Base-by-base conservation (phyloP, 768 basidiomycete species). In the Agaricus sinodeliciosus region DNA sequence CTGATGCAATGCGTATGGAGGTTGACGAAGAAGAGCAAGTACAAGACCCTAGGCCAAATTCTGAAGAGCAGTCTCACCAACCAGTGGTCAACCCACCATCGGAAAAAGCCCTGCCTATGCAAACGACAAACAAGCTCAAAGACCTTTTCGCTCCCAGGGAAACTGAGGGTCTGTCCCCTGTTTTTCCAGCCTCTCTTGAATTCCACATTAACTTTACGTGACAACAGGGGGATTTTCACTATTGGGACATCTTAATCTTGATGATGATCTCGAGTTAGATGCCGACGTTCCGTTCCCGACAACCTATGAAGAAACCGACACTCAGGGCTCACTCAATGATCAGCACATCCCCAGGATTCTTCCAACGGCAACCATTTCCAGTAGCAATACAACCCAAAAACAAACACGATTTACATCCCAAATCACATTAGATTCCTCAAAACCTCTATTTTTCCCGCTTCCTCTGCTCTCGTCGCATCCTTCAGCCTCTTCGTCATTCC, bases 131-230 rank as follows among this genome's bases (percentile, higher is more conserved):
- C 3, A 80, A 73, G 27, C 72, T 92, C 18, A 87, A 87, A 60
- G 84, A 87, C 57, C 69, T 91, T 4, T 90, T 92, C 58, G 82
- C 82, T 15, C 85, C 87, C 0, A 74, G 73, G 18, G 82, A 83
- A 57, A 81, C 82, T 53, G 78, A 84, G 62, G 78, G 86, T 84
- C 58, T n/a, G 71, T 22, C 31, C n/a, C 11, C 19, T 8, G 26
- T 51, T 48, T 36, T 48, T 9, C 48, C 28, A 22, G 2, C 18
- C 36, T 31, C 49, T 8, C 48, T 31, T 19, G 36, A 31, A 31
- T 31, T 11, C 11, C 44, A 19, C n/a, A 9, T 5, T 51, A 35
- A 36, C 26, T 9, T 43, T n/a, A 9, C 47, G 1, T 19, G n/a
- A 31, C 39, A 57, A 4, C 55, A 85, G 84, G 68, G 39, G 79